These are phyloP conservation scores for Pugionium cornutum DNA, from an alignment of 345 rosid species.

Conservation along the genomic window DNA sequence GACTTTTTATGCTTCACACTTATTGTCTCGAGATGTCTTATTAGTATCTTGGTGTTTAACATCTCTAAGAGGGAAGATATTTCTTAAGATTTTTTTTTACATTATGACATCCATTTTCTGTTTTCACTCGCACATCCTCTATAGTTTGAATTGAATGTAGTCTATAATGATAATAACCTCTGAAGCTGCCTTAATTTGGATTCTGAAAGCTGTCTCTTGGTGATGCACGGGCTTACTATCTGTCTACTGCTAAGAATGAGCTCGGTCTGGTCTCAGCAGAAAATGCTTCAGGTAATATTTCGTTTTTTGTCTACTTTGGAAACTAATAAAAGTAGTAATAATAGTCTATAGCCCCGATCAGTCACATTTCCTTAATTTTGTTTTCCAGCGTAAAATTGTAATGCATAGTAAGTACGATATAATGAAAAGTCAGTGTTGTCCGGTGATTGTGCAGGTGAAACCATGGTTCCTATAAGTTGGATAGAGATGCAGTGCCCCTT, in stretches of 20 bases:
- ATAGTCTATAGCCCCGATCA: background rate
- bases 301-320: background rate
- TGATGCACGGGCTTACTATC: conserved; percentile 90
- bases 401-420: background rate
- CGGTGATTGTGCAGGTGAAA: conserved; percentile 55
- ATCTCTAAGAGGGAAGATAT: background rate
- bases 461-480: conserved; percentile 94
- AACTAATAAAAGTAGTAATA: background rate
- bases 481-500: conserved; percentile 93
- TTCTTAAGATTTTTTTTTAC: conserved; percentile 2
- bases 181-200: conserved; percentile 23
- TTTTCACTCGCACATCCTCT: background rate
- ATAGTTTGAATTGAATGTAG: background rate
- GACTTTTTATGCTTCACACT: no score
- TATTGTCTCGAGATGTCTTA: background rate
- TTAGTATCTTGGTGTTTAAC: background rate
- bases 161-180: background rate
- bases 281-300: conserved; percentile 66
- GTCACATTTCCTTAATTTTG: background rate
- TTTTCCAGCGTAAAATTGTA: background rate
- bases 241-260: conserved; percentile 88
- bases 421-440: background rate
- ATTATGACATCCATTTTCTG: background rate
- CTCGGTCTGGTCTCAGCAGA: conserved; percentile 91
- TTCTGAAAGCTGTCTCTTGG: conserved; percentile 81